Base-by-base conservation (phyloP, 495 filamentous ascomycete species). In the Staphylotrichum tortipilum region DNA sequence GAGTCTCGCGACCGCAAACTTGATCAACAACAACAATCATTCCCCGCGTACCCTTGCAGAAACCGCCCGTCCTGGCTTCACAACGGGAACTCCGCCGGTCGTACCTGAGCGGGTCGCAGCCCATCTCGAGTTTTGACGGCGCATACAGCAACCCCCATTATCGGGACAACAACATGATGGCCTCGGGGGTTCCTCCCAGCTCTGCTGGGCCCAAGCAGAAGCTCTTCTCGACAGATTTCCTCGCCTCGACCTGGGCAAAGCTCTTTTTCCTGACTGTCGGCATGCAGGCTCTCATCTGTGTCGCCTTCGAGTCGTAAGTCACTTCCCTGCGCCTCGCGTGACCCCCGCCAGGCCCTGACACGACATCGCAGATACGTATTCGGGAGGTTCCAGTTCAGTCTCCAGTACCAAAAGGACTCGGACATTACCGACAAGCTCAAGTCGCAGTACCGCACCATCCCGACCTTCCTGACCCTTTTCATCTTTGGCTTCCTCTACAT, bases 401-500 rank as follows among this genome's bases (percentile, higher is more conserved):
- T 86, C 7, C 53, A 48, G 3, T 42, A 44, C n/a, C 37, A 52
- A 24, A 22, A 48, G 6, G 23, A 33, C 28, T 8, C 30, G 10
- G n/a, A 35, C 14, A 11, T 52, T 24, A 40, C 28, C 49, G 66
- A 26, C 53, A 68, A 24, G 35, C 53, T 65, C n/a, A 61, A 62
- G 26, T 65, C 75, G 31, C 67, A 73, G 50, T 69, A 81, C 36
- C 82, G 81, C 62, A 86, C 85, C 0, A 87, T 92, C 43, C 83
- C 87, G 21, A 94, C 88, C 12, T 96, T 96, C 68, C 75, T 98
- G 21, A 84, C 91, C 10, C 77, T 98, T n/a, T 94, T 96, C 69
- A 94, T 95, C 63, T 95, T 98, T 67, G 92, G 88, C 44, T 95
- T 94, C 68, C 61, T 98, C 47, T 98, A 97, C 69, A 82, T 95